These are phyloP conservation scores for Coemansia sp. DNA, from an alignment of 192 early-diverging fungal species.

Conservation along the genomic window DNA sequence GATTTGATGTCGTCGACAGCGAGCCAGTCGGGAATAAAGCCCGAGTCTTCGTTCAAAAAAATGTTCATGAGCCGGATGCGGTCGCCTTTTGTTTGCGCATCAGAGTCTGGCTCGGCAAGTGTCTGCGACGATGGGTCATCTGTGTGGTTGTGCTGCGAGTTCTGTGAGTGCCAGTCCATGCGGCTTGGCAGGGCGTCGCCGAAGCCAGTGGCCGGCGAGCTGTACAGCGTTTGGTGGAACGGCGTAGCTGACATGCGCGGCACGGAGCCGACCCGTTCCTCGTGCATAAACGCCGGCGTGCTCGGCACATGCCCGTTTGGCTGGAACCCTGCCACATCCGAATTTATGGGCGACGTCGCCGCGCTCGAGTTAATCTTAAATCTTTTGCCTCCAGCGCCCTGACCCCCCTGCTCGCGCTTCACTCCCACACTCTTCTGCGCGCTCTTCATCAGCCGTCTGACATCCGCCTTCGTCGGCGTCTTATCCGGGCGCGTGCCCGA, in stretches of 20 bases:
- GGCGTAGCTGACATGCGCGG: slow-evolving; percentile 17
- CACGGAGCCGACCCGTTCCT: slow-evolving; percentile 3
- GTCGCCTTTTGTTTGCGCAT: slow-evolving; percentile 57
- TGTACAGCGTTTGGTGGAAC: slow-evolving; percentile 25
- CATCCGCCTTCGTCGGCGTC: slow-evolving; percentile 60
- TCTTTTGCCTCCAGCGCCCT: too few species aligned
- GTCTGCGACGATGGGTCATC: slow-evolving; percentile 41
- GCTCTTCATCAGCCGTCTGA: slow-evolving; percentile 33
- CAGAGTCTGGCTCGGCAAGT: slow-evolving; percentile 11
- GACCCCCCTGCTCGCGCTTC: too few species aligned
- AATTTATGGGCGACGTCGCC: slow-evolving; percentile 48
- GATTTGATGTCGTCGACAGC: slow-evolving; percentile 9
- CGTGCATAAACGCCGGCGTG: slow-evolving; percentile 23
- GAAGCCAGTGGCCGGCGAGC: slow-evolving; percentile 26
- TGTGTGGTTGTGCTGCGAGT: not conserved
- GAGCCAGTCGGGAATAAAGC: slow-evolving; percentile 59
- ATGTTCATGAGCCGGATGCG: slow-evolving; percentile 80
- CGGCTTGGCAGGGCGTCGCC: too few species aligned
- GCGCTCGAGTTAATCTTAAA: slow-evolving; percentile 20
- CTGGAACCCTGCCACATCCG: slow-evolving; percentile 21
- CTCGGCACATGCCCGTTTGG: slow-evolving; percentile 23
- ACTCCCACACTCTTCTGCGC: slow-evolving; percentile 15
- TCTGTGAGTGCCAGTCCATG: slow-evolving; percentile 8
- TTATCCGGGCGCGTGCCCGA: slow-evolving; percentile 51
- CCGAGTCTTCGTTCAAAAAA: slow-evolving; percentile 75